Percentiles rank a stretch among this genome's conserved stretches.
Conservation (phyloP, 1,284 basidiomycete genomes). For the Chalciporus sp. region DNA sequence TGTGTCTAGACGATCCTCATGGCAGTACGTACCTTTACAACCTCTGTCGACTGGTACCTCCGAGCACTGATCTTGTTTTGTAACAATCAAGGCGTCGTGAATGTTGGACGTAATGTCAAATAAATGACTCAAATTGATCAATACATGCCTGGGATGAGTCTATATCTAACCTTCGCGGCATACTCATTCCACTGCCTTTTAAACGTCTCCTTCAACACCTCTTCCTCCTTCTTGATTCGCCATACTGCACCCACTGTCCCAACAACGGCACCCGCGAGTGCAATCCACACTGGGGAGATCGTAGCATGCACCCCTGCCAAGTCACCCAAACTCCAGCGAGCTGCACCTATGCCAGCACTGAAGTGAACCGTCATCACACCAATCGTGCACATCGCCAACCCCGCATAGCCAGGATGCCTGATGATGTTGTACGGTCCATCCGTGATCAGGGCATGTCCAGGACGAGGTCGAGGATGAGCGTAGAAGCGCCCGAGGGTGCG, state of each 20-base stretch:
- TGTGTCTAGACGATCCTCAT: too few relatives aligned
- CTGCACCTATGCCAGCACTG: neutral
- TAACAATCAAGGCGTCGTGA: neutral
- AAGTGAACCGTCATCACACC: conserved; percentile 16
- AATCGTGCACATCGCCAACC: conserved; percentile 15
- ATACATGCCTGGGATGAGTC: conserved; percentile 26
- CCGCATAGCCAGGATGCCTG: conserved; percentile 36
- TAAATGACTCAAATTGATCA: conserved; percentile 1
- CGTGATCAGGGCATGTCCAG: conserved; percentile 30
- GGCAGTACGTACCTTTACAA: too few relatives aligned
- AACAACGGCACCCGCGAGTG: conserved; percentile 12
- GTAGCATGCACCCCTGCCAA: neutral
- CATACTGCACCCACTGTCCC: conserved; percentile 7
- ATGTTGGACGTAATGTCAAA: neutral
- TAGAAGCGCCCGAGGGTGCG: conserved; percentile 28
- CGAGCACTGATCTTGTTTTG: neutral
- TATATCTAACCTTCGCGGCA: conserved; percentile 17
- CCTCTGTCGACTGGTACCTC: too few relatives aligned
- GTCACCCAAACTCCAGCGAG: neutral
- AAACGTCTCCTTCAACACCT: conserved; percentile 12
- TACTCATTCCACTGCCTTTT: conserved; percentile 25
- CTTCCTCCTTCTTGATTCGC: conserved; percentile 19
- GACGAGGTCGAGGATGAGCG: conserved; percentile 19
- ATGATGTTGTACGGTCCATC: conserved; percentile 30
- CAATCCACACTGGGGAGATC: conserved; percentile 9